Base-by-base conservation (phyloP, 1,139 yeast genomes). In the Saccharomyces pastorianus region DNA sequence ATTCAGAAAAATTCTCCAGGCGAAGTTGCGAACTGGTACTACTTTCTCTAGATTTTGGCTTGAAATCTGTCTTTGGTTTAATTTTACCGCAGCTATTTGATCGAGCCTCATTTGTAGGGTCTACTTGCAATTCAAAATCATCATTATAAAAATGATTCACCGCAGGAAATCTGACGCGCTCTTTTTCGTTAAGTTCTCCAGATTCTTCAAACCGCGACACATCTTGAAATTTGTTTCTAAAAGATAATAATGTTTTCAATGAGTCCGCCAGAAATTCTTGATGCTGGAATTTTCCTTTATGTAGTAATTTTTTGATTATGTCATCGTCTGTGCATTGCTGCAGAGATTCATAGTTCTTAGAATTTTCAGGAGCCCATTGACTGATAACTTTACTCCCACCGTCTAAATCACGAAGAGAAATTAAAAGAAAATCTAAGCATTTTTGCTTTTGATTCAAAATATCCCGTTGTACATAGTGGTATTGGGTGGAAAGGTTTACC, bases 321-420 rank as follows among this genome's bases (percentile, higher is more conserved):
- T 31, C 27, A 25, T 28, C 17, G 6, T 34, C 8, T 20, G 42
- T 29, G 48, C 52, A 47, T 51, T 48, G 20, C 46, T 51, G 44
- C 11, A 66, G 38, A 0, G 49, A 42, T 20, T 56, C 48, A 6
- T 59, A 51, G 53, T 67, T 66, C 5, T 56, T 32, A 0, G 71
- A 68, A 13, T 63, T 61, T 5, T 51, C 53, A 2, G 71, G 70
- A 4, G 67, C 70, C 70, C 70, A 66, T 56, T 60, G 63, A 0
- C 59, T 51, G 5, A 68, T 55, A 1, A 64, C 48, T 17, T 56
- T 57, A 2, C 50, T 38, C 11, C 44, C 51, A 0, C 63, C 68
- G 29, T 67, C 67, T 29, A 66, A 46, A 13, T 64, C 65, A 2
- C 58, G 58, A 6, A 66, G 50, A 4, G 61, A 38, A 6, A 25